These are phyloP conservation scores for Cercospora sp. DNA, from an alignment of 2,329 filamentous ascomycete genomes.

Conservation along the genomic window DNA sequence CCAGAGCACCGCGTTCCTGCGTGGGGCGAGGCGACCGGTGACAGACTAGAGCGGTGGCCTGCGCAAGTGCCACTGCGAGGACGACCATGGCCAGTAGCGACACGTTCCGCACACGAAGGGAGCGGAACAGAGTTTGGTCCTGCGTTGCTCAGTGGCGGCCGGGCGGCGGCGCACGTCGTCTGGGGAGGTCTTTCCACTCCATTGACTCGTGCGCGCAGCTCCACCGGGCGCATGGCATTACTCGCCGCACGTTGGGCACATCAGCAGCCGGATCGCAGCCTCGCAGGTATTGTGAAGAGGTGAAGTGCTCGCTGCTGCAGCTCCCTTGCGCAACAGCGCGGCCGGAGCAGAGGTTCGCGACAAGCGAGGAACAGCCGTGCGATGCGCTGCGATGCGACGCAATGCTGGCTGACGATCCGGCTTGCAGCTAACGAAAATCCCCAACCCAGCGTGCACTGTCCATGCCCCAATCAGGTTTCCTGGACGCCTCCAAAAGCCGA, in stretches of 20 bases:
- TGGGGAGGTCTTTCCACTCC: not conserved
- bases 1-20: not conserved
- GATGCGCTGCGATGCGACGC: conserved; percentile 5
- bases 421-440: not conserved
- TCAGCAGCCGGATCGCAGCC: not conserved
- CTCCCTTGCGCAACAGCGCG: not conserved
- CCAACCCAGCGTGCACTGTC: conserved; percentile 3
- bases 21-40: not conserved
- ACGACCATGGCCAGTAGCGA: not conserved
- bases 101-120: not conserved
- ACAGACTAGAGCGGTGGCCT: not conserved
- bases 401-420: conserved; percentile 1
- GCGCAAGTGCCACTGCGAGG: not conserved
- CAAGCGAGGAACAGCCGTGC: not conserved
- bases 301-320: not conserved
- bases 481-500: not conserved
- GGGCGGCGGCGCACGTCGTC: not conserved
- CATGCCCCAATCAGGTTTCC: not conserved
- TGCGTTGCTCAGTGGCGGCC: not conserved
- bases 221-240: not conserved
- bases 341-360: not conserved
- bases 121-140: not conserved
- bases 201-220: not conserved
- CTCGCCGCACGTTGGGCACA: not conserved
- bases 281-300: not conserved